These are phyloP conservation scores for Inonotus obliquus DNA, from an alignment of 1,284 basidiomycete genomes.

Conservation along the genomic window DNA sequence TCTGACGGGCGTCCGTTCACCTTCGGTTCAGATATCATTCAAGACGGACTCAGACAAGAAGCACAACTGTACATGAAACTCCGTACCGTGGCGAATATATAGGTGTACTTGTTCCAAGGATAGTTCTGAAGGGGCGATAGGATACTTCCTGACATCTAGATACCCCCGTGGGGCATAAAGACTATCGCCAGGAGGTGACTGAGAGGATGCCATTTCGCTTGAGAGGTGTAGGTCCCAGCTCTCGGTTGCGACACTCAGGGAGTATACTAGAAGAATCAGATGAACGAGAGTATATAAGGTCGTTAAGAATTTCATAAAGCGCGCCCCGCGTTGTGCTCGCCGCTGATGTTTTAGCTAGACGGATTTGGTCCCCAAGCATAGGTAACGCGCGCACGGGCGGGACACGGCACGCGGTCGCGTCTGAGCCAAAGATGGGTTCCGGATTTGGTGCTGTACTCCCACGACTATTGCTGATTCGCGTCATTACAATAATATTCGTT, in stretches of 20 bases:
- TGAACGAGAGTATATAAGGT: neutral
- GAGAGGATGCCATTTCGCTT: neutral
- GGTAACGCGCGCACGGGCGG: too few species aligned
- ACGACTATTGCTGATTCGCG: too few species aligned
- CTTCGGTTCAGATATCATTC: constrained; percentile 29
- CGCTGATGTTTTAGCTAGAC: too few species aligned
- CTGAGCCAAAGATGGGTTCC: too few species aligned
- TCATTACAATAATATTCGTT: too few species aligned
- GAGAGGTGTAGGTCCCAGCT: neutral
- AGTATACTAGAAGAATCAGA: neutral
- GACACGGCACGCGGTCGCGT: too few species aligned
- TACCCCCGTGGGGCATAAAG: constrained; percentile 33
- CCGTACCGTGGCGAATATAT: constrained; percentile 65
- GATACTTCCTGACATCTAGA: constrained; percentile 58
- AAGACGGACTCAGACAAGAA: constrained; percentile 1
- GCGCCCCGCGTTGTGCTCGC: neutral
- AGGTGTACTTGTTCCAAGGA: constrained; percentile 68
- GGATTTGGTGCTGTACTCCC: too few species aligned
- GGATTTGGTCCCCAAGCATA: too few species aligned
- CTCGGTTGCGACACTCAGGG: neutral
- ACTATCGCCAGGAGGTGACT: neutral
- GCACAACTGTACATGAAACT: constrained; percentile 27
- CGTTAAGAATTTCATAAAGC: neutral
- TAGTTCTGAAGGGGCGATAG: constrained; percentile 50
- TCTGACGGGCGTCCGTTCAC: constrained; percentile 70